Evolutionary conservation across 768 basidiomycete species (phyloP).

Genomic region (Tricholoma terreum): DNA sequence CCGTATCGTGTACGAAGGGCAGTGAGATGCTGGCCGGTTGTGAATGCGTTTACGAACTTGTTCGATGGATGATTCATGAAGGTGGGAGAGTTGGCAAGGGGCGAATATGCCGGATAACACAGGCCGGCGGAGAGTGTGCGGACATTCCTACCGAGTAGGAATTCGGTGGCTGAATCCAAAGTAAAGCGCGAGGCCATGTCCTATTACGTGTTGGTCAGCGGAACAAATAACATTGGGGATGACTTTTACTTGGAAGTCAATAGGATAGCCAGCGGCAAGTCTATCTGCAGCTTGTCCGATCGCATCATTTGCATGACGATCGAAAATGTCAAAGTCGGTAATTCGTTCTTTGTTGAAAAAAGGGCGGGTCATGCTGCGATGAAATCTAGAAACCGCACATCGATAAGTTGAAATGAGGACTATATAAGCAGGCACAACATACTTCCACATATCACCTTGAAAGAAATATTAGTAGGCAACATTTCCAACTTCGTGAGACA

Average conservation of each 20-base stretch:
- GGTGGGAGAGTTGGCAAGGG: conserved; percentile 23
- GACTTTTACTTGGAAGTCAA: conserved; percentile 55
- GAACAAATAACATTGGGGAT: background rate
- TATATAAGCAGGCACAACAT: conserved; percentile 12
- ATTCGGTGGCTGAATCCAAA: conserved; percentile 61
- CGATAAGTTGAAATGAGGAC: background rate
- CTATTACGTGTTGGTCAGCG: conserved; percentile 14
- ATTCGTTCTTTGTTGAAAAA: conserved; percentile 66
- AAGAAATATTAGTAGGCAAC: background rate
- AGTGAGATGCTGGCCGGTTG: conserved; percentile 37
- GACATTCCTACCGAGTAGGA: conserved; percentile 55
- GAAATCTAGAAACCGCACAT: conserved; percentile 40
- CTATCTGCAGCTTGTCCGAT: conserved; percentile 43
- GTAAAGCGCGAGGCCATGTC: conserved; percentile 52
- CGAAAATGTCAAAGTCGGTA: conserved; percentile 62
- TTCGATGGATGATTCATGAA: conserved; percentile 35
- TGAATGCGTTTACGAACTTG: conserved; percentile 48
- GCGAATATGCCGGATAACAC: conserved; percentile 41
- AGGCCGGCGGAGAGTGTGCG: conserved; percentile 47
- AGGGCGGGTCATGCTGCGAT: conserved; percentile 65
- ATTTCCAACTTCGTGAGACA: conserved; percentile 7
- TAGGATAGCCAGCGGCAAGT: conserved; percentile 42
- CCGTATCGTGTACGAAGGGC: conserved; percentile 38
- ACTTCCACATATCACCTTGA: conserved; percentile 73
- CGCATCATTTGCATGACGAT: conserved; percentile 48